These are phyloP conservation scores for Ramaria sp. DNA, from an alignment of 768 basidiomycete species.

Conservation along the genomic window DNA sequence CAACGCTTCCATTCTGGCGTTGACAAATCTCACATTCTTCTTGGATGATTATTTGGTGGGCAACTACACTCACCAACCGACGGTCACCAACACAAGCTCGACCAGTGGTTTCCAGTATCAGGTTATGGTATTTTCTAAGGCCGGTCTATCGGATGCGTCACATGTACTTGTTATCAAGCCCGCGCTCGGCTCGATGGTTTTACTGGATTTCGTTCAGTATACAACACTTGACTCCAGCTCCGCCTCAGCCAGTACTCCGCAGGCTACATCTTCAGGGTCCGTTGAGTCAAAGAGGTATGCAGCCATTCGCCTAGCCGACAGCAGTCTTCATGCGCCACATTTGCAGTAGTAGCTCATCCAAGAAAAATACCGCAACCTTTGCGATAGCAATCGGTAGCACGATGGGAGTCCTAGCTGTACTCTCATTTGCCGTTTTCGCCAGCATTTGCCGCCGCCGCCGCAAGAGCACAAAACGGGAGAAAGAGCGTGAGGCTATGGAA, in stretches of 20 bases:
- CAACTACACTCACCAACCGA: conserved; percentile 18
- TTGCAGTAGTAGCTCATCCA: neutral
- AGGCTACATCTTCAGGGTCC: conserved; percentile 16
- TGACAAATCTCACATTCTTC: conserved; percentile 34
- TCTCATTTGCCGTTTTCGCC: conserved; percentile 37
- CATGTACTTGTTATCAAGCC: conserved; percentile 36
- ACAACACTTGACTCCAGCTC: conserved; percentile 18
- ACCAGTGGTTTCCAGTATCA: conserved; percentile 22
- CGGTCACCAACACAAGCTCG: conserved; percentile 15
- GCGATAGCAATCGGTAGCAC: conserved; percentile 42
- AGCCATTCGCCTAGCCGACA: neutral
- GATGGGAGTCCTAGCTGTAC: conserved; percentile 37
- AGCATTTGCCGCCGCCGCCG: conserved; percentile 40
- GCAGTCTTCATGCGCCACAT: conserved; percentile 10
- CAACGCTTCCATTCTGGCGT: conserved; percentile 22
- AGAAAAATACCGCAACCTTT: conserved; percentile 33
- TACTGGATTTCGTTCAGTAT: conserved; percentile 40
- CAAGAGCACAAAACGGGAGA: conserved; percentile 30
- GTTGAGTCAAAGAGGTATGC: conserved; percentile 15
- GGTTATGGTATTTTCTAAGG: conserved; percentile 28
- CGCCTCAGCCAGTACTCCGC: conserved; percentile 7
- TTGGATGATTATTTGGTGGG: conserved; percentile 27
- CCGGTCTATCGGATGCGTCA: conserved; percentile 24
- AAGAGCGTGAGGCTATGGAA: conserved; percentile 19
- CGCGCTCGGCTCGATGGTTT: conserved; percentile 33